Evolutionary conservation across 148 eudicot genomes (phyloP).

Genomic region (Rhododendron kiyosumense): DNA sequence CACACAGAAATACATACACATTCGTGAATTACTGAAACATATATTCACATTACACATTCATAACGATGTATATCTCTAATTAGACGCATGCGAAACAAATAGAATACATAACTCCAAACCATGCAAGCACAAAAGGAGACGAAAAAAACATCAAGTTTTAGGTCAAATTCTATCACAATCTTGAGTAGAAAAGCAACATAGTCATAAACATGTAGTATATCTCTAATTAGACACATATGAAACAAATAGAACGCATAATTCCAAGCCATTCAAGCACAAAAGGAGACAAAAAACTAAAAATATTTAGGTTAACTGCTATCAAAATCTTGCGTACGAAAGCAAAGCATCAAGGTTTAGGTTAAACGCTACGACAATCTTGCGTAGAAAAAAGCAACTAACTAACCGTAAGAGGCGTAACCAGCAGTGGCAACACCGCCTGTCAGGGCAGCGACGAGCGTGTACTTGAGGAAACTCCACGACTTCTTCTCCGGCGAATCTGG

Average conservation of each 20-base stretch:
- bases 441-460: constrained; percentile 26
- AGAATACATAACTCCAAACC: not conserved
- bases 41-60: not conserved
- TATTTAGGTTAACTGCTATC: not conserved
- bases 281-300: not conserved
- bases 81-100: not conserved
- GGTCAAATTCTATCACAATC: not conserved
- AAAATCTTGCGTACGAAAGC: not conserved
- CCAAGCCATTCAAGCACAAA: not conserved
- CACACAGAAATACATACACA: not conserved
- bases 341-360: not conserved
- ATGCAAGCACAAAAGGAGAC: not conserved
- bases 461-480: constrained; percentile 35
- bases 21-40: not conserved
- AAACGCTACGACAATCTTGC: not conserved
- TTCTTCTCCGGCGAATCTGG: constrained; percentile 13
- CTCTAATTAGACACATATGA: not conserved
- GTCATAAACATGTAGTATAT: not conserved
- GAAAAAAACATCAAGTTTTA: not conserved
- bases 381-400: not conserved
- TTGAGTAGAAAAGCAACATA: not conserved
- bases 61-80: not conserved
- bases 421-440: constrained; percentile 40
- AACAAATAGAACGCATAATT: not conserved
- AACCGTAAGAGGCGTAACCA: constrained; percentile 49